A percentile compares a stretch with the other conserved stretches of the same genome.
phyloP scores from a whole-genome alignment of 116 monocot genomes.

The Iris pallida region DNA sequence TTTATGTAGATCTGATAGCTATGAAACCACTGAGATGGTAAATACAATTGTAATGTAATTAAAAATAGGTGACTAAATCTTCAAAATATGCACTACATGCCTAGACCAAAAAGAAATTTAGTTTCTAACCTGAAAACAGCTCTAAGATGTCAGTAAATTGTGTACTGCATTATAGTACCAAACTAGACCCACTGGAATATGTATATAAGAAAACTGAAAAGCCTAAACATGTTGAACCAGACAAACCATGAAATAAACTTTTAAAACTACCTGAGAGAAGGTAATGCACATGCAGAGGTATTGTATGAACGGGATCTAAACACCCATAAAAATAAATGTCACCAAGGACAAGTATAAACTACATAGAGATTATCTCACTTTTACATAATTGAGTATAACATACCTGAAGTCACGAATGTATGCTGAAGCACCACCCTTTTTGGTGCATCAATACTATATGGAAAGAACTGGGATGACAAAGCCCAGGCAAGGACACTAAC shows the following conservation, averaged over 20 bases:
- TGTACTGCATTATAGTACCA: not conserved
- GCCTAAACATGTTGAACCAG: not conserved
- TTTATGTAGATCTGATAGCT: too few relatives aligned
- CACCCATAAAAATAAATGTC: too few relatives aligned
- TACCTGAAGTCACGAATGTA: slow-evolving; percentile 58
- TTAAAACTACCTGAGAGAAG: not conserved
- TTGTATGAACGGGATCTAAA: too few relatives aligned
- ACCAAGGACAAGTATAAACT: too few relatives aligned
- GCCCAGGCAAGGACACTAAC: slow-evolving; percentile 62
- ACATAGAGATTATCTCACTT: too few relatives aligned
- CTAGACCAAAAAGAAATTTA: too few relatives aligned
- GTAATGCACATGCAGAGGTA: not conserved
- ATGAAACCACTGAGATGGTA: too few relatives aligned
- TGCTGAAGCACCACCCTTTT: slow-evolving; percentile 94
- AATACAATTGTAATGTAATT: too few relatives aligned
- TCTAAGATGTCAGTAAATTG: too few relatives aligned
- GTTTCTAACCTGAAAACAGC: too few relatives aligned
- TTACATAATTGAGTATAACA: not conserved
- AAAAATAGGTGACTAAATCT: too few relatives aligned
- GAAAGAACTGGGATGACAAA: slow-evolving; percentile 78
- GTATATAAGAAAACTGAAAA: not conserved
- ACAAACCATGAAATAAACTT: not conserved
- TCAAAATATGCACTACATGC: too few relatives aligned
- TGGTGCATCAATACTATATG: slow-evolving; percentile 74
- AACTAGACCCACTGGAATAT: not conserved